A percentile compares a stretch with the other conserved stretches of the same genome.
phyloP scores from a whole-genome alignment of 306 rosid species.

The Canavalia gladiata region DNA sequence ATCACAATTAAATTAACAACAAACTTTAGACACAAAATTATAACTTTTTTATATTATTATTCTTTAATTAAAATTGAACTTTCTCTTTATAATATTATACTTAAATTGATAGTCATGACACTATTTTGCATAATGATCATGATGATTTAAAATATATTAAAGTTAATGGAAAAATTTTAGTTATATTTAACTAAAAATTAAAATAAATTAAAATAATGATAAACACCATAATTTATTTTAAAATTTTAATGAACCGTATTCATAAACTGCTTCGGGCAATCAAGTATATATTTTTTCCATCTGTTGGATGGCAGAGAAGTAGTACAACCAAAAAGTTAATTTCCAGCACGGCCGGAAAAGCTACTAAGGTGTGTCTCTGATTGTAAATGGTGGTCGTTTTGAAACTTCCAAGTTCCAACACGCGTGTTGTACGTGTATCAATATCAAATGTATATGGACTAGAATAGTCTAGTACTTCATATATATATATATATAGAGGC shows the following conservation, averaged over 20 bases:
- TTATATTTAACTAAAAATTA: no score
- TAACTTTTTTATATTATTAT: no score
- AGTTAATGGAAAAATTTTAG: background rate
- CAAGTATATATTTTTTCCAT: background rate
- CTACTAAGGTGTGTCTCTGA: background rate
- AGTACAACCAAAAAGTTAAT: background rate
- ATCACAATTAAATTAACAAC: background rate
- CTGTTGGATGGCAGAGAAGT: background rate
- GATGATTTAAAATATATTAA: background rate
- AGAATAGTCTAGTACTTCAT: background rate
- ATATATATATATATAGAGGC: no score
- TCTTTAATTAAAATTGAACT: no score
- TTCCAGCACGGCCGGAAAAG: background rate
- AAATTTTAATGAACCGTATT: background rate
- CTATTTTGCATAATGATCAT: no score
- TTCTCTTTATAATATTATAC: no score
- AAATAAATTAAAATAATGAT: background rate
- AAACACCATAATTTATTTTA: background rate
- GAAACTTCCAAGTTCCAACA: background rate
- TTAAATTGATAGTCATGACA: no score
- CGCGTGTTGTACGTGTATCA: background rate
- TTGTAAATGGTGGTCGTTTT: background rate
- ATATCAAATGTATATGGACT: constrained; percentile 31
- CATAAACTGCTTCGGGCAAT: background rate
- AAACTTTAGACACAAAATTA: no score